Conservation (phyloP, 1,284 basidiomycete genomes). For the Ceratobasidium sp. region DNA sequence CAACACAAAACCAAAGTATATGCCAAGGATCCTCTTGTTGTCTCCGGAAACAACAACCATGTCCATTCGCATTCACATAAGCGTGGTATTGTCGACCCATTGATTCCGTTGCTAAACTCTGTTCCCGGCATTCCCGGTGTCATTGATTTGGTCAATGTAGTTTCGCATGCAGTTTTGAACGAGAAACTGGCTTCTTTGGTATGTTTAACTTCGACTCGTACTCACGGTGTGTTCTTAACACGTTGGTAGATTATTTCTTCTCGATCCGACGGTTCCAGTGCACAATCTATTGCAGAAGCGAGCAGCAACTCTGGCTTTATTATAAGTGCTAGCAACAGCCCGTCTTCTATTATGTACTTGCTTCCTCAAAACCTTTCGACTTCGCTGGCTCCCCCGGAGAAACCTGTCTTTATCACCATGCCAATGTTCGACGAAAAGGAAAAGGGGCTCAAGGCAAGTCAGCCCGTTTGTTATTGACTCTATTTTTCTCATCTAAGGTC, state of each 20-base stretch:
- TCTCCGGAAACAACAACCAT: slow-evolving; percentile 14
- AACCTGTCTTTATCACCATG: slow-evolving; percentile 21
- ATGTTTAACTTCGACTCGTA: background rate
- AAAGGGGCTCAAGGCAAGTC: slow-evolving; percentile 7
- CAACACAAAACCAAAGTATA: slow-evolving; percentile 12
- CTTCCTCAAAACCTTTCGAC: background rate
- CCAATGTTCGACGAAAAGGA: slow-evolving; percentile 14
- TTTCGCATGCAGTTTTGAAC: slow-evolving; percentile 7
- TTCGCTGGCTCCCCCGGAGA: slow-evolving; percentile 19
- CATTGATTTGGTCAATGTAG: slow-evolving; percentile 15
- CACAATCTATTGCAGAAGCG: background rate
- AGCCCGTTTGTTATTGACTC: background rate
- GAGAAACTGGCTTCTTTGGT: slow-evolving; percentile 33
- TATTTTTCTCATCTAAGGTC: background rate
- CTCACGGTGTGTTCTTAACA: background rate
- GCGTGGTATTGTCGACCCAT: slow-evolving; percentile 15
- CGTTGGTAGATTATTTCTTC: slow-evolving; percentile 19
- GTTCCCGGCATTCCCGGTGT: slow-evolving; percentile 14
- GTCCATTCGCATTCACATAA: slow-evolving; percentile 33
- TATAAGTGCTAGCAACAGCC: slow-evolving; percentile 22
- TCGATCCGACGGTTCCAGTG: background rate
- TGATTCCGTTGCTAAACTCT: slow-evolving; percentile 3
- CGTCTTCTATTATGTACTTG: slow-evolving; percentile 33
- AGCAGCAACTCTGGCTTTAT: background rate
- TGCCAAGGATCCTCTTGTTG: slow-evolving; percentile 18